A percentile compares a stretch with the other conserved stretches of the same genome.
These are phyloP conservation scores for Penicillium sp. DNA, from an alignment of 2,329 filamentous ascomycete species.

Conservation along the genomic window DNA sequence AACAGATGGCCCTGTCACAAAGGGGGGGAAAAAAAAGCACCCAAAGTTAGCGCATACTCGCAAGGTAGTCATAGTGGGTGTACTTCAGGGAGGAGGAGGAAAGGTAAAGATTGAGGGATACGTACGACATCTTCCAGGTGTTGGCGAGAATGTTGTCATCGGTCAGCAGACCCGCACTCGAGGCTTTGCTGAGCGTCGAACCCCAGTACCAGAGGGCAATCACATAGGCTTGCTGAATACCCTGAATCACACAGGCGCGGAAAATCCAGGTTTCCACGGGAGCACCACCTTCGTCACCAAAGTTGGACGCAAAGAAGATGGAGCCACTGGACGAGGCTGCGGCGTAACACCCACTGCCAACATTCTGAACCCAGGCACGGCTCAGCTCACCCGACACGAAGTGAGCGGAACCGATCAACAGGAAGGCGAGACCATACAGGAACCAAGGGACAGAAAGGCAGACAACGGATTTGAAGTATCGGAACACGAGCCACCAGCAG, in stretches of 20 bases:
- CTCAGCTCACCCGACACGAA: conserved; percentile 37
- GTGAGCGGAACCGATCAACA: conserved; percentile 56
- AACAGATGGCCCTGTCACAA: conserved; percentile 44
- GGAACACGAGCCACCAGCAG: conserved; percentile 59
- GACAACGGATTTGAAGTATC: conserved; percentile 52
- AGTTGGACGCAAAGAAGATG: conserved; percentile 62
- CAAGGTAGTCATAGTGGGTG: too few species aligned
- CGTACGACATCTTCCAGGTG: conserved; percentile 41
- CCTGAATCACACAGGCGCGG: conserved; percentile 60
- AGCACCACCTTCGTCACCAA: conserved; percentile 57
- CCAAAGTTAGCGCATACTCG: conserved; percentile 15
- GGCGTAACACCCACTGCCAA: conserved; percentile 57
- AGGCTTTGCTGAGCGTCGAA: conserved; percentile 45
- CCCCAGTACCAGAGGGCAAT: conserved; percentile 64
- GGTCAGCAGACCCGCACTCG: conserved; percentile 37
- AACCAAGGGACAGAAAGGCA: conserved; percentile 55
- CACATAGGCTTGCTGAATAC: conserved; percentile 61
- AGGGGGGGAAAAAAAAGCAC: too few species aligned
- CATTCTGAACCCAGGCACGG: conserved; percentile 53
- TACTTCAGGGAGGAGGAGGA: too few species aligned
- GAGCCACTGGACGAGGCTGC: conserved; percentile 57
- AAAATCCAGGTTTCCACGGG: conserved; percentile 61
- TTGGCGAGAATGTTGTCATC: conserved; percentile 32
- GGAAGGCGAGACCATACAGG: conserved; percentile 58
- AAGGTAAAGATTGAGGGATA: background rate